These are phyloP conservation scores for Aspergillus sp. DNA, from an alignment of 2,329 filamentous ascomycete species.

Conservation along the genomic window DNA sequence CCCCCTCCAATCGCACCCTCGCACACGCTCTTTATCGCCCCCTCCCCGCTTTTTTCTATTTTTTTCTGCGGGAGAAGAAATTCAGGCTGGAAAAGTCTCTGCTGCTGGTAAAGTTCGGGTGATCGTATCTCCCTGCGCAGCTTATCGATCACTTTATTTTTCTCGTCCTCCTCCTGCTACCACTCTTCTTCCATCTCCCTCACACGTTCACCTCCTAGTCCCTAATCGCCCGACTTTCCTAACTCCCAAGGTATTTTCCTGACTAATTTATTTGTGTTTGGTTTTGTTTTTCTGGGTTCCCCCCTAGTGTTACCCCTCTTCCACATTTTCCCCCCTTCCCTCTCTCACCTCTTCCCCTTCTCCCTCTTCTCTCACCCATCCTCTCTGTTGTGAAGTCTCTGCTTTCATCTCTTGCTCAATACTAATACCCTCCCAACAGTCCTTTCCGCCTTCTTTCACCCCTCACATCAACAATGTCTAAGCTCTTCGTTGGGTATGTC, in stretches of 20 bases:
- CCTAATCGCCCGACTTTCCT: not conserved
- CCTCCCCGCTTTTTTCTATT: no score
- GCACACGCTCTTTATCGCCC: no score
- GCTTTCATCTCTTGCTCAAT: no score
- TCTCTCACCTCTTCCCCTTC: not conserved
- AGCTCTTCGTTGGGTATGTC: conserved; percentile 13
- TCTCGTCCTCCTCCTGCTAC: not conserved
- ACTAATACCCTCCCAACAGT: not conserved
- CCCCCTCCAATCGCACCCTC: no score
- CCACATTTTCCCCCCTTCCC: not conserved
- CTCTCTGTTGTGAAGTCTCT: not conserved
- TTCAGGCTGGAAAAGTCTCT: no score
- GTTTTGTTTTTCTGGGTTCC: not conserved
- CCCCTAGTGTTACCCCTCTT: not conserved
- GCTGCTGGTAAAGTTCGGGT: no score
- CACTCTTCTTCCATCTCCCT: not conserved
- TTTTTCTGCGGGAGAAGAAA: no score
- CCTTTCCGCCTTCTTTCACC: not conserved
- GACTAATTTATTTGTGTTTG: not conserved
- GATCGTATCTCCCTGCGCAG: no score
- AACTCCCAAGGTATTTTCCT: not conserved
- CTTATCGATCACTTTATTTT: not conserved
- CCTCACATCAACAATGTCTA: not conserved
- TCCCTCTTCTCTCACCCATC: not conserved
- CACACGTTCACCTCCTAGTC: not conserved